Base-by-base conservation (phyloP, 257 asterid species). In the Thymus quinquecostatus region DNA sequence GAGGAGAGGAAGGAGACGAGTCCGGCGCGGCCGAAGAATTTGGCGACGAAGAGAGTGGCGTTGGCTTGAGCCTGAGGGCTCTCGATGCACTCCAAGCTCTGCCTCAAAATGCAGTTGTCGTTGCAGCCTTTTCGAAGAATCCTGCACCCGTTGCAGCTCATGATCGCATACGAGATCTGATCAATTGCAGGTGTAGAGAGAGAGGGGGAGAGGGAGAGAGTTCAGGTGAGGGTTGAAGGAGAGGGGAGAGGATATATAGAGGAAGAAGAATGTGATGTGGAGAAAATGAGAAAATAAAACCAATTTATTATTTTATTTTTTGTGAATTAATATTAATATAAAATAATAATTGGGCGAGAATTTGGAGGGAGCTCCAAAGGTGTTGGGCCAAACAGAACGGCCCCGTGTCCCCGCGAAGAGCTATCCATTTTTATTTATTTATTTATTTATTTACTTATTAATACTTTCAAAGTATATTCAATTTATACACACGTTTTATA, bases 121-220 rank as follows among this genome's bases (percentile, higher is more conserved):
- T 76, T 86, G 88, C 97, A 92, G 0, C 97, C 97, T 71, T 89
- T 92, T 3, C 97, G 87, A n/a, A 92, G 90, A 55, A 89, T 85
- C 64, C 96, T 78, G 59, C 97, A 92, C 4, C 97, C 97, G 63
- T 87, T 92, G 84, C 97, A 92, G 34, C 97, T 92, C 95, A 91
- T 90, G 56, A 27, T 57, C 29, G 58, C 58, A 53, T 53, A 14
- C 21, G 21, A 53, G 7, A 8, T 6, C 7, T n/a, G 1, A 48
- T 48, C 54, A 44, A 44, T 44, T 44, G 10, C 49, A 44, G 49
- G 3, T 44, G 49, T 13, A 3, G 12, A 7, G 1, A 50, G 29
- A 14, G 57, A 50, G 56, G 2, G 56, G 6, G 34, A 27, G 60
- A 54, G 38, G 29, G 60, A 55, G 36, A 27, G 60, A 27, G 66